Evolutionary conservation across 129 eudicot species (phyloP).

Genomic region (Lactuca saligna): DNA sequence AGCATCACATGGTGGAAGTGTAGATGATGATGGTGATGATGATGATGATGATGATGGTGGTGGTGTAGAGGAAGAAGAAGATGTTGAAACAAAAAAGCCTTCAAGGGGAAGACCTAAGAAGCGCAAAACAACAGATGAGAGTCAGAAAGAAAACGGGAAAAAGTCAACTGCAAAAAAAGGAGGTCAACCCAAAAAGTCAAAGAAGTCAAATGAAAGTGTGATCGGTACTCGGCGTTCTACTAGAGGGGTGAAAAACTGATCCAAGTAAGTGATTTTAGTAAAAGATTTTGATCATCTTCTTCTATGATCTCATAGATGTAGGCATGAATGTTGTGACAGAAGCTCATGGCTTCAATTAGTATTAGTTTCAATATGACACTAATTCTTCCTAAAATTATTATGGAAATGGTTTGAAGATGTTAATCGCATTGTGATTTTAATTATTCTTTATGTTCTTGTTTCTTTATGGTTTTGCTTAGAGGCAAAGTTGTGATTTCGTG

Average conservation of each 20-base stretch:
- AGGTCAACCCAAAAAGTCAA: neutral
- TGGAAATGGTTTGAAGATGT: neutral
- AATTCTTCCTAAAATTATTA: constrained; percentile 2
- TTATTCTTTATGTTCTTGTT: neutral
- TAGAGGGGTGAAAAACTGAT: constrained; percentile 2
- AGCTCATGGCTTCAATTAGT: constrained; percentile 6
- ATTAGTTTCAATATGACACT: constrained; percentile 22
- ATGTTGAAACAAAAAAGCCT: constrained; percentile 23
- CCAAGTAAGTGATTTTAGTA: neutral
- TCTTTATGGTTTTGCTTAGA: neutral
- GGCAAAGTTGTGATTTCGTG: neutral
- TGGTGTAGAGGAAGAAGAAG: constrained; percentile 27
- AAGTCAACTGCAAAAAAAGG: constrained; percentile 14
- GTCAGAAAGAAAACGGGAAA: constrained; percentile 22
- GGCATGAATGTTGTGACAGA: constrained; percentile 27
- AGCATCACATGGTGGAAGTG: constrained; percentile 34
- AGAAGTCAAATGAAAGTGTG: constrained; percentile 19
- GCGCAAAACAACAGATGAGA: constrained; percentile 21
- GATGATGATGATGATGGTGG: constrained; percentile 16
- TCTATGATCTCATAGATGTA: constrained; percentile 12
- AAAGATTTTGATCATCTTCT: neutral
- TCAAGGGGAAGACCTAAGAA: constrained; percentile 22
- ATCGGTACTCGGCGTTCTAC: constrained; percentile 29
- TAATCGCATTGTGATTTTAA: neutral
- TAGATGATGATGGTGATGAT: constrained; percentile 19